phyloP scores from a whole-genome alignment of 2,329 filamentous ascomycete genomes.

The Claviceps africana region DNA sequence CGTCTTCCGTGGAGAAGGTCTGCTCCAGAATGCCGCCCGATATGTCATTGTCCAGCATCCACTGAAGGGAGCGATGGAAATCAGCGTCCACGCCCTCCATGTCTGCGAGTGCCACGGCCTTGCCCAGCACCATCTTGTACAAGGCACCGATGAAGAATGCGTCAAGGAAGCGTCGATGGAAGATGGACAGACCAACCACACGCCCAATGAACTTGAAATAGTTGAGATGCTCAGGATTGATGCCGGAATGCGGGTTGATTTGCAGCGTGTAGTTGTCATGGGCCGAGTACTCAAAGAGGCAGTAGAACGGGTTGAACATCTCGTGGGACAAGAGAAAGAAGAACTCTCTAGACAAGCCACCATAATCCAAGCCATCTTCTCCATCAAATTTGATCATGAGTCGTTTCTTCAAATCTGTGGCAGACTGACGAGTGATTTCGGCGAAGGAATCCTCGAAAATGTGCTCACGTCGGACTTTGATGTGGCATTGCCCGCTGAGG shows the following conservation, averaged over 20 bases:
- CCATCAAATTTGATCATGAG: conserved; percentile 99
- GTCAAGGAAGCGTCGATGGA: conserved; percentile 93
- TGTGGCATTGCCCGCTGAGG: conserved; percentile 89
- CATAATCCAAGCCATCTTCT: conserved; percentile 94
- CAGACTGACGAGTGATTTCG: conserved; percentile 92
- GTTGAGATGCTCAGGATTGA: conserved; percentile 97
- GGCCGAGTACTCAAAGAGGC: conserved; percentile 96
- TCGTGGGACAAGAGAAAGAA: conserved; percentile 98
- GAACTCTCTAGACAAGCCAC: conserved; percentile 94
- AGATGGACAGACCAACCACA: conserved; percentile 92
- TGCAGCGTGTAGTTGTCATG: conserved; percentile 99
- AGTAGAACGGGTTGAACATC: conserved; percentile 99
- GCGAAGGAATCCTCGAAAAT: conserved; percentile 99
- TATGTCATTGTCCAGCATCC: conserved; percentile 97
- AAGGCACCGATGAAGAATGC: conserved; percentile 98
- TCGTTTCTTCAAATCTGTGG: conserved; percentile 92
- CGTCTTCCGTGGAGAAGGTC: conserved; percentile 94
- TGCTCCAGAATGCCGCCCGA: conserved; percentile 81
- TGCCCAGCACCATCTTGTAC: conserved; percentile 98
- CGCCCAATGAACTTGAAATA: conserved; percentile 99
- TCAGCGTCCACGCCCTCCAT: conserved; percentile 99
- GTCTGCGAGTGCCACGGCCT: conserved; percentile 79
- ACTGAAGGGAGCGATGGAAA: conserved; percentile 90
- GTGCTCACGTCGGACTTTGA: conserved; percentile 90
- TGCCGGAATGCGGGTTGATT: conserved; percentile 98